phyloP scores from a whole-genome alignment of 1,139 yeast species.

The Yarrowia galli region DNA sequence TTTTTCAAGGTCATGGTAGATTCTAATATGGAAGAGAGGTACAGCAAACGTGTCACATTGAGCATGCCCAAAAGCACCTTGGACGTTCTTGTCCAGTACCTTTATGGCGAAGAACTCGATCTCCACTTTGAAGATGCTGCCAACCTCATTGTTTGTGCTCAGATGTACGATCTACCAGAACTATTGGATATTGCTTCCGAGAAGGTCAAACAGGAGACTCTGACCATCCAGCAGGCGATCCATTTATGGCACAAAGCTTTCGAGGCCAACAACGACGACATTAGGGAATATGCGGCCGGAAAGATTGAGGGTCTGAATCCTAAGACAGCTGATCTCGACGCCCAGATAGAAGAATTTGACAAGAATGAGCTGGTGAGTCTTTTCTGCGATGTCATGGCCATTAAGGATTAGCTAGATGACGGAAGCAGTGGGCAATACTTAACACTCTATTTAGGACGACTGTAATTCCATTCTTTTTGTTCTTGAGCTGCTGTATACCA shows the following conservation, averaged over 20 bases:
- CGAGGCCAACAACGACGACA: not conserved
- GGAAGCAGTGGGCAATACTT: too few relatives aligned
- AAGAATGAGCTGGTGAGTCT: too few relatives aligned
- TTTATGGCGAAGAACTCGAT: not conserved
- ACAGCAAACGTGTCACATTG: not conserved
- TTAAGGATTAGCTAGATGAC: too few relatives aligned
- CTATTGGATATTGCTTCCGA: not conserved
- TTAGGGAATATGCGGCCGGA: not conserved
- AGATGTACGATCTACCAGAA: not conserved
- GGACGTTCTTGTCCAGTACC: not conserved
- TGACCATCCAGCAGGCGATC: not conserved
- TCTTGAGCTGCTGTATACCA: too few relatives aligned
- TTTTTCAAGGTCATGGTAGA: not conserved
- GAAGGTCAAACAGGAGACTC: not conserved
- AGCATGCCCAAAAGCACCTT: not conserved
- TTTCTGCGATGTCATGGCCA: too few relatives aligned
- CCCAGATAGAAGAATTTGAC: too few relatives aligned
- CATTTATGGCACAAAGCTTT: not conserved
- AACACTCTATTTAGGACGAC: too few relatives aligned
- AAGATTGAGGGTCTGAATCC: too few relatives aligned
- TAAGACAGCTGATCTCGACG: too few relatives aligned
- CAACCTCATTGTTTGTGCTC: not conserved
- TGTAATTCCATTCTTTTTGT: too few relatives aligned
- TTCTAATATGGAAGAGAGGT: not conserved
- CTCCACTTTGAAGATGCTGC: not conserved